Percentiles rank a stretch among this genome's conserved stretches.
These are phyloP conservation scores for Aspergillus pseudoglaucus DNA, from an alignment of 2,329 filamentous ascomycete species.

Conservation along the genomic window DNA sequence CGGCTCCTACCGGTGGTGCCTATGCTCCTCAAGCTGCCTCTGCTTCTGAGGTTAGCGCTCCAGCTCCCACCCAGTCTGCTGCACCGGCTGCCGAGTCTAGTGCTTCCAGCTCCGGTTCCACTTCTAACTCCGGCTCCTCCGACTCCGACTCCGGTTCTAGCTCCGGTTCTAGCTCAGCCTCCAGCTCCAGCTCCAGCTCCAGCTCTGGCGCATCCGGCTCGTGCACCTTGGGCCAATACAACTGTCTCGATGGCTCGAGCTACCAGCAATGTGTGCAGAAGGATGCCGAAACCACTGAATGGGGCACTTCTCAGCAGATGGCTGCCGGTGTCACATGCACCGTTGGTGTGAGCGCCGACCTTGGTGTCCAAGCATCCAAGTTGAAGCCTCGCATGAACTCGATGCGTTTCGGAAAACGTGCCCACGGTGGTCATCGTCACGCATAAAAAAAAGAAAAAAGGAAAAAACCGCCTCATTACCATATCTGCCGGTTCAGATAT, in stretches of 20 bases:
- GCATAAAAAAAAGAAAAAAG: conserved; percentile 9
- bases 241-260: conserved; percentile 49
- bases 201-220: conserved; percentile 36
- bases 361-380: conserved; percentile 18
- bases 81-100: conserved; percentile 1
- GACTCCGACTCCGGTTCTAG: conserved; percentile 18
- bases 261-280: conserved; percentile 51
- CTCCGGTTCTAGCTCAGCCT: conserved; percentile 23
- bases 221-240: conserved; percentile 51
- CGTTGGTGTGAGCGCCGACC: conserved; percentile 25
- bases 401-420: conserved; percentile 24
- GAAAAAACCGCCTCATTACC: not conserved
- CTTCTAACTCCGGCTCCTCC: conserved; percentile 20
- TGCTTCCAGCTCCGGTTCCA: conserved; percentile 14
- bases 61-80: not conserved
- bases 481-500: conserved; percentile 14
- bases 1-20: conserved; percentile 14
- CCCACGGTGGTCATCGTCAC: conserved; percentile 15
- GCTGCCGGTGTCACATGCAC: conserved; percentile 50
- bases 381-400: conserved; percentile 20
- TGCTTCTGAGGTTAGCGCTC: conserved; percentile 2
- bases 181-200: conserved; percentile 14
- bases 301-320: conserved; percentile 47
- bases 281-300: conserved; percentile 45
- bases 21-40: conserved; percentile 11